Evolutionary conservation across 306 rosid species (phyloP).

Genomic region (Cucurbita pepo): DNA sequence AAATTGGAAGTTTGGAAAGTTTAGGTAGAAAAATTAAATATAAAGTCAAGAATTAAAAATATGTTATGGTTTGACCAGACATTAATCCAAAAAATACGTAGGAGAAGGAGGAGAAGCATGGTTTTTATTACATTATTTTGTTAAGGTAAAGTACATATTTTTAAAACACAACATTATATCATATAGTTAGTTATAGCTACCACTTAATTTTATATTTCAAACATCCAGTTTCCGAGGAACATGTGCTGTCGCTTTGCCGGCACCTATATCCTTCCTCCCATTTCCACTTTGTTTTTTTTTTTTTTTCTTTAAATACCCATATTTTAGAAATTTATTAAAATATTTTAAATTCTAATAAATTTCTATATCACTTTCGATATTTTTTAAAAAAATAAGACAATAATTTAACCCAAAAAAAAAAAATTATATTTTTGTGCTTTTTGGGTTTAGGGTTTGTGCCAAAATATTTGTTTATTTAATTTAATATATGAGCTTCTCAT

Average conservation of each 20-base stretch:
- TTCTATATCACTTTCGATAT: no score
- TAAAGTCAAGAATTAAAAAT: not conserved
- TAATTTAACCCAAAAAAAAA: no score
- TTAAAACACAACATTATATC: not conserved
- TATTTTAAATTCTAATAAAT: no score
- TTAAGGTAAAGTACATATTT: not conserved
- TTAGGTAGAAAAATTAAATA: not conserved
- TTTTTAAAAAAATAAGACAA: no score
- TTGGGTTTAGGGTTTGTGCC: no score
- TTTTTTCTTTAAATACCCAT: not conserved
- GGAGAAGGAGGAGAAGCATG: not conserved
- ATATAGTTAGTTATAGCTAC: not conserved
- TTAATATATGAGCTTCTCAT: not conserved
- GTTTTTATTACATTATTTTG: not conserved
- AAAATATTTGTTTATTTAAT: no score
- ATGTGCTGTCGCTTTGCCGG: slow-evolving; percentile 34
- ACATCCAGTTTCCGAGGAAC: slow-evolving; percentile 10
- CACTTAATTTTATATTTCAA: not conserved
- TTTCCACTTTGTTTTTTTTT: not conserved
- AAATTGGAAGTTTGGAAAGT: not conserved
- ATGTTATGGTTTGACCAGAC: not conserved
- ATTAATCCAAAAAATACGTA: slow-evolving; percentile 6
- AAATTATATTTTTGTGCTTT: no score
- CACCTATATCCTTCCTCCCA: slow-evolving; percentile 2
- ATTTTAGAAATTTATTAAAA: no score